Base-by-base conservation (phyloP, 495 filamentous ascomycete species). In the Cercophora newfieldiana region DNA sequence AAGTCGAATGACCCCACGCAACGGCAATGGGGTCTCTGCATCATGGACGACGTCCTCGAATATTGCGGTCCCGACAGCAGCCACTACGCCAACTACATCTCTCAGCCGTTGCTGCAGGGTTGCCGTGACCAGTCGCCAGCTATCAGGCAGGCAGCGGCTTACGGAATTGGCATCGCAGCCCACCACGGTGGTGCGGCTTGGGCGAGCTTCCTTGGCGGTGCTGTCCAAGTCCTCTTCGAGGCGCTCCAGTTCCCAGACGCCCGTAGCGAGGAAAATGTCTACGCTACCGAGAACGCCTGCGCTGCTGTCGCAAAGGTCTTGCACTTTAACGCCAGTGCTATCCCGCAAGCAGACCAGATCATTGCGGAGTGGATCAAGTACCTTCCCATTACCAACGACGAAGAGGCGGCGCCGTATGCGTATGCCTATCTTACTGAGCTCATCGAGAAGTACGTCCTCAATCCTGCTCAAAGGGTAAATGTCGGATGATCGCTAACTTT, bases 1-100 rank as follows among this genome's bases (percentile, higher is more conserved):
- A 88, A 86, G 48, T 96, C 91, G 66, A 69, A 78, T 19, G 96
- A 98, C 73, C 86, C 93, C 0, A 98, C 94, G 7, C 94, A 97
- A 77, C 88, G 96, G 7, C 96, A 99, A 74, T 99, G 96, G 96
- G 95, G 93, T 16, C 83, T 98, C 59, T 99, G 96, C 81, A 97
- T 99, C 71, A 91, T 96, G 85, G 96, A 99, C 74, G 96, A 99
- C 69, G 94, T 98, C 19, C 85, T 99, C 26, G 96, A 99, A 73
- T 99, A 97, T 81, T 98, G 94, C 71, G 92, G 93, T 5, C 84
- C 86, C 0, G 86, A 96, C 53, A 91, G 90, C 62, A 95, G 88
- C 85, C 85, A 85, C 67, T 98, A 94, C 74, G 89, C 90, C 71
- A 80, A 85, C 59, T 87, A 93, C 72, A 97, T 99, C 73, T 87